Percentiles rank a stretch among this genome's conserved stretches.
Conservation (phyloP, 2,329 filamentous ascomycete genomes). For the Monosporascus sp. region DNA sequence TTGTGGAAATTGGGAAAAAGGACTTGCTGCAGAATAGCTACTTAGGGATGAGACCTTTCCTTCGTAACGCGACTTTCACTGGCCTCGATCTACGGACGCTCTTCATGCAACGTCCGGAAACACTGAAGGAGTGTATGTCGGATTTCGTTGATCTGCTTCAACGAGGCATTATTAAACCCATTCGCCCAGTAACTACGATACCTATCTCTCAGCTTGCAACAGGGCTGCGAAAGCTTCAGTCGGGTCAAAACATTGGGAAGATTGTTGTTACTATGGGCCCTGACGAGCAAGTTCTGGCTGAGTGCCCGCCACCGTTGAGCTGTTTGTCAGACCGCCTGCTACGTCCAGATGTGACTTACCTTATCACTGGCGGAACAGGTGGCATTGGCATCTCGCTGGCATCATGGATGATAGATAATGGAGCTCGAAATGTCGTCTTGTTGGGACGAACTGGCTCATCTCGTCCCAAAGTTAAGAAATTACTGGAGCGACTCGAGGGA, state of each 20-base stretch:
- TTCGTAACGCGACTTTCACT: not conserved
- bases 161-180: not conserved
- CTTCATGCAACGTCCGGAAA: not conserved
- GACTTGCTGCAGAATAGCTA: constrained; percentile 1
- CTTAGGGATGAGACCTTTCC: not conserved
- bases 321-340: not conserved
- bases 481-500: constrained; percentile 5
- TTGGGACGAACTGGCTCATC: constrained; percentile 8
- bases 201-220: not conserved
- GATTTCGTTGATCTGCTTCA: not conserved
- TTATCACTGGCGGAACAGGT: constrained; percentile 16
- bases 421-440: constrained; percentile 16
- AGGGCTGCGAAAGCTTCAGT: not conserved
- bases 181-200: not conserved
- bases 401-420: constrained; percentile 15
- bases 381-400: constrained; percentile 17
- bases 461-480: constrained; percentile 7
- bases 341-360: constrained; percentile 14
- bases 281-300: not conserved
- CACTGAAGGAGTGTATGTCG: not conserved
- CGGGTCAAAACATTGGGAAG: constrained; percentile 1
- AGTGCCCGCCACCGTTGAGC: not conserved
- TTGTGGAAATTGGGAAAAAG: constrained; percentile 38
- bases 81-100: not conserved
- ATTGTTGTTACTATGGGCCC: not conserved